These are phyloP conservation scores for Kodamaea ohmeri DNA, from an alignment of 1,139 yeast species.

Conservation along the genomic window DNA sequence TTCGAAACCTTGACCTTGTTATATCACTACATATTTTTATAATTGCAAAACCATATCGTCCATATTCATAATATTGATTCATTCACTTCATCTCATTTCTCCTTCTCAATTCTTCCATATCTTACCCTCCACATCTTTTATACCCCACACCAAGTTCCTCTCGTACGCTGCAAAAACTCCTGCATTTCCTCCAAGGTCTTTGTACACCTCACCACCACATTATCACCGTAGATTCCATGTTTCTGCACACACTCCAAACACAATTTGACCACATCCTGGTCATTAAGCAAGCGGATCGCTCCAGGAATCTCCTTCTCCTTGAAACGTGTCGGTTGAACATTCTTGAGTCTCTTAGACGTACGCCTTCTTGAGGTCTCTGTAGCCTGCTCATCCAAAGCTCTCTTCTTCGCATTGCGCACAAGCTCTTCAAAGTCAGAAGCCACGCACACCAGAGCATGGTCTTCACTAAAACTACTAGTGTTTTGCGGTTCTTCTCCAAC, in stretches of 20 bases:
- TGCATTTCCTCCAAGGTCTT: constrained; percentile 12
- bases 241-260: constrained; percentile 23
- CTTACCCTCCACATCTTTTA: background rate
- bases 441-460: constrained; percentile 6
- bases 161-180: constrained; percentile 6
- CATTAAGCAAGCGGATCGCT: constrained; percentile 18
- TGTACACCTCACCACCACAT: constrained; percentile 6
- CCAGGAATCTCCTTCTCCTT: constrained; percentile 8
- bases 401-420: constrained; percentile 7
- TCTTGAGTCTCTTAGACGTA: constrained; percentile 8
- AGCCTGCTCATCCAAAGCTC: constrained; percentile 8
- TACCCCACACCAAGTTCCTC: background rate
- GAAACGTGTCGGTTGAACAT: background rate
- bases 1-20: too few relatives aligned
- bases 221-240: constrained; percentile 10
- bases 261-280: constrained; percentile 20
- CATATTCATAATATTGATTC: too few relatives aligned
- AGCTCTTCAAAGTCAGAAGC: constrained; percentile 11
- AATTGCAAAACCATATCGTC: too few relatives aligned
- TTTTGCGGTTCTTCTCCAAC: too few relatives aligned
- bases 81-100: background rate
- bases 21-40: too few relatives aligned
- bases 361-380: constrained; percentile 5
- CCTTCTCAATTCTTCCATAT: background rate
- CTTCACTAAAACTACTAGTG: too few relatives aligned